Conservation (phyloP, 1,139 yeast species). For the Taphrina sp. region DNA sequence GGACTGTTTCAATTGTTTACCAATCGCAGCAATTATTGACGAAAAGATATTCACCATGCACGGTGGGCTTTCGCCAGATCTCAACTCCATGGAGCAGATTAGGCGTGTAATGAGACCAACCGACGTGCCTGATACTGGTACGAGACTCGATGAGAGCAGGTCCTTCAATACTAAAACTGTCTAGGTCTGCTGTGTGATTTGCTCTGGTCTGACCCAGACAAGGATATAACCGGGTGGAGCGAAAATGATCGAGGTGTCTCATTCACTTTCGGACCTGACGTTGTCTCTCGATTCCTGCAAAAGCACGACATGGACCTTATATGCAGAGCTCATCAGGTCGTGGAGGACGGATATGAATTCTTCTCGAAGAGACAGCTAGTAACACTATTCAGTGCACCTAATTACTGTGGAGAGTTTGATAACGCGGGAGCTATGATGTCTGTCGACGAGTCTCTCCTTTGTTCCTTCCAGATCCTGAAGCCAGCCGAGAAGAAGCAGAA, state of each 20-base stretch:
- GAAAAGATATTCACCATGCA: constrained; percentile 98
- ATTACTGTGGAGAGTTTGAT: constrained; percentile 97
- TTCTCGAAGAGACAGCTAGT: constrained; percentile 93
- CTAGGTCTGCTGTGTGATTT: constrained; percentile 79
- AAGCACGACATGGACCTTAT: constrained; percentile 96
- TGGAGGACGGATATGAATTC: constrained; percentile 97
- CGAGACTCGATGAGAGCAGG: too few relatives aligned
- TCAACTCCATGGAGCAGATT: constrained; percentile 96
- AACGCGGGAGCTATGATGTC: constrained; percentile 99
- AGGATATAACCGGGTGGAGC: constrained; percentile 96
- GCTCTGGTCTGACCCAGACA: constrained; percentile 97
- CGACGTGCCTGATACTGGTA: constrained; percentile 75
- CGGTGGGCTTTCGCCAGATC: constrained; percentile 96
- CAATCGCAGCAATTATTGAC: constrained; percentile 96
- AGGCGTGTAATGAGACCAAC: constrained; percentile 99
- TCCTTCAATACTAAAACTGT: constrained; percentile 54
- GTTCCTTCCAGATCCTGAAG: constrained; percentile 95
- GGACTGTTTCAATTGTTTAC: constrained; percentile 95
- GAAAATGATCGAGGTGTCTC: constrained; percentile 98
- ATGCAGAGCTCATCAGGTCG: constrained; percentile 98
- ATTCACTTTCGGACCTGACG: constrained; percentile 96
- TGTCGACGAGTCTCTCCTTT: constrained; percentile 89
- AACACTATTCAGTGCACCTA: constrained; percentile 92
- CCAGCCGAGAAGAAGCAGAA: constrained; percentile 94
- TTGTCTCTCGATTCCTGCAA: constrained; percentile 86